A percentile compares a stretch with the other conserved stretches of the same genome.
Conservation (phyloP, 805 yeast species). For the Priceomyces haplophilus region DNA sequence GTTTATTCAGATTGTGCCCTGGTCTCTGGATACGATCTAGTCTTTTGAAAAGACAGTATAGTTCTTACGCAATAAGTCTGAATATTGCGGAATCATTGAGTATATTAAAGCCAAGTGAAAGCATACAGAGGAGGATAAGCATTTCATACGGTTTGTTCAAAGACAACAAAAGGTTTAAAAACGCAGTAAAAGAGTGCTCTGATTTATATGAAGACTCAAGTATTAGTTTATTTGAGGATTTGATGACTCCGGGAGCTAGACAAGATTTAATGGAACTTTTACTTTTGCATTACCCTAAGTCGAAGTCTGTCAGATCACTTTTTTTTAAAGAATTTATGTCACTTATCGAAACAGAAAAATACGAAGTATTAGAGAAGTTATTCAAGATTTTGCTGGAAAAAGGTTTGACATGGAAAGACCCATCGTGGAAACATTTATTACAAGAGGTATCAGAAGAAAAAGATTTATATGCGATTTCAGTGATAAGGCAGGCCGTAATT, state of each 20-base stretch:
- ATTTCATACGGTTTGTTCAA: conserved; percentile 6
- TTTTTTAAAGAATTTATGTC: conserved; percentile 16
- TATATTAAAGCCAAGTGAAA: background rate
- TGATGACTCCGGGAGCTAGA: conserved; percentile 17
- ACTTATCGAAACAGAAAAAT: conserved; percentile 9
- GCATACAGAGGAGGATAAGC: background rate
- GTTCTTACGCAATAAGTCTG: background rate
- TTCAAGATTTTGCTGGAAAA: background rate
- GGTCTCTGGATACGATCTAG: background rate
- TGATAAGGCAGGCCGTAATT: conserved; percentile 15
- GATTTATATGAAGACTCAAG: conserved; percentile 11
- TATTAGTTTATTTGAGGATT: conserved; percentile 17
- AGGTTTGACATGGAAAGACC: background rate
- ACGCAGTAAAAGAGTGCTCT: conserved; percentile 14
- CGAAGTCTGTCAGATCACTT: conserved; percentile 18
- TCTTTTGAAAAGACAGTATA: background rate
- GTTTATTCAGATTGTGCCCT: background rate
- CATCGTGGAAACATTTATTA: background rate
- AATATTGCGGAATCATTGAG: background rate
- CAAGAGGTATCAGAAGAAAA: background rate
- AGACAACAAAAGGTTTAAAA: conserved; percentile 8
- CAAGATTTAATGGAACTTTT: conserved; percentile 16
- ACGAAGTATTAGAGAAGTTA: conserved; percentile 5
- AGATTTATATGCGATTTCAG: conserved; percentile 9
- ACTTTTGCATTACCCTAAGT: conserved; percentile 11